Evolutionary conservation across 1,284 basidiomycete genomes (phyloP), one percentile per base, ranked within the genome.

Genomic region (Fomes fomentarius): DNA sequence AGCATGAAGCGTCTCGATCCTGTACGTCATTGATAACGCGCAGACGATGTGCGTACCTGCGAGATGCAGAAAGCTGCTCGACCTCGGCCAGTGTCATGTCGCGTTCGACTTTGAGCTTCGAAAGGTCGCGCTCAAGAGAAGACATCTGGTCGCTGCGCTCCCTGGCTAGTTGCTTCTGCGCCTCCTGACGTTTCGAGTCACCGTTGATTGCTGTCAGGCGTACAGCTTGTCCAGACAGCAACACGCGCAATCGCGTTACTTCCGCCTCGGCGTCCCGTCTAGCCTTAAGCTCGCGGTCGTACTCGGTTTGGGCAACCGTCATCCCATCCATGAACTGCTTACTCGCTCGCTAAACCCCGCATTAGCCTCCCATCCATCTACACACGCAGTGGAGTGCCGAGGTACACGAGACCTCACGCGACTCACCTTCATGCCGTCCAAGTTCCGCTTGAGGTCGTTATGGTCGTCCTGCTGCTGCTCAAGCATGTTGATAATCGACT

Each of bases 31-130:
- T 15, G 4, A 15, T 2, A 17, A 31, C 12, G 2, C 15, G 22
- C 4, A 15, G 17, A 15, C 14, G 22, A n/a, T 14, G 15, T 26
- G 56, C 78, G 57, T 64, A 91, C 92, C 80, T 83, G 72, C 85
- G 90, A 1, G 82, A 80, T 19, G 82, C 83, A 24, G 86, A 81
- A 21, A 99, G 79, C 73, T 98, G 94, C 66, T 96, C 95, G 19
- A 98, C 86, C 69, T 99, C 96, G 1, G 94, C 95, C 51, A 97
- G 73, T 9, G 91, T 84, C 74, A 98, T 83, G 65, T 98, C 96
- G 21, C 96, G 82, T 72, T 98, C 93, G 0, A 89, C 91, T 65
- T 85, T 89, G 51, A 99, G 75, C 63, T 90, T 90, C 17, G 94
- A 93, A 19, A 98, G 75, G 67, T 97, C 91, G 51, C 84, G 83